Conservation (phyloP, 495 filamentous ascomycete genomes). For the Emericellopsis terricola region DNA sequence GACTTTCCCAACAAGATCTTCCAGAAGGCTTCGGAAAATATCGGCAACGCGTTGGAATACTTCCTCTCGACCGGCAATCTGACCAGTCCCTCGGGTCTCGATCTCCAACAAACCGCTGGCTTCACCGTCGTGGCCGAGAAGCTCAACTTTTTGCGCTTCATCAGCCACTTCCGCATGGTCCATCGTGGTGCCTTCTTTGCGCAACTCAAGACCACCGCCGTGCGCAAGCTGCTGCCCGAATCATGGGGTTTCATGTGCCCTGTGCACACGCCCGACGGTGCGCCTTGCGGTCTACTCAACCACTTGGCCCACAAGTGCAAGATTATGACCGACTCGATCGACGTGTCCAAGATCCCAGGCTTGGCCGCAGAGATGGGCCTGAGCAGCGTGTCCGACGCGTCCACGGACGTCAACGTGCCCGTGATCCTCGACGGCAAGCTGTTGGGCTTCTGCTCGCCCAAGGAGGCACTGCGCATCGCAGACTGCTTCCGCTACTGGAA, state of each 20-base stretch:
- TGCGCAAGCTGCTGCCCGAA: conserved; percentile 86
- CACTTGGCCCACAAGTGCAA: conserved; percentile 93
- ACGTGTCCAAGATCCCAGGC: conserved; percentile 53
- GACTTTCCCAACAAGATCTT: conserved; percentile 68
- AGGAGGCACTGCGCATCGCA: conserved; percentile 57
- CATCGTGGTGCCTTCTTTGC: conserved; percentile 98
- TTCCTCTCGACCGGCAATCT: conserved; percentile 95
- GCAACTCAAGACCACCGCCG: conserved; percentile 89
- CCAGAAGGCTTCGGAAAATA: conserved; percentile 64
- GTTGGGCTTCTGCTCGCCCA: conserved; percentile 74
- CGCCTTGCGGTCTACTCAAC: conserved; percentile 85
- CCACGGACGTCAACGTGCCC: conserved; percentile 60
- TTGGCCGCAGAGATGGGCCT: conserved; percentile 66
- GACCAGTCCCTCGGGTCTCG: conserved; percentile 73
- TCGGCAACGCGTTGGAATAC: conserved; percentile 75
- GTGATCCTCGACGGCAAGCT: conserved; percentile 83
- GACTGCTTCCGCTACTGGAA: conserved; percentile 88
- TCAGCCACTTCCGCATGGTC: conserved; percentile 98
- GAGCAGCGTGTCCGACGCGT: conserved; percentile 48
- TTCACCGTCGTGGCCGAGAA: conserved; percentile 96
- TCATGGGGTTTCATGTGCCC: conserved; percentile 97
- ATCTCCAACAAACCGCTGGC: conserved; percentile 84
- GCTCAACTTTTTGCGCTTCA: conserved; percentile 97
- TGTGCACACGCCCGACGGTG: conserved; percentile 92
- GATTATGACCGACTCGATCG: conserved; percentile 51